Evolutionary conservation across 1,139 yeast species (phyloP).

Genomic region (Yueomyces sp.): DNA sequence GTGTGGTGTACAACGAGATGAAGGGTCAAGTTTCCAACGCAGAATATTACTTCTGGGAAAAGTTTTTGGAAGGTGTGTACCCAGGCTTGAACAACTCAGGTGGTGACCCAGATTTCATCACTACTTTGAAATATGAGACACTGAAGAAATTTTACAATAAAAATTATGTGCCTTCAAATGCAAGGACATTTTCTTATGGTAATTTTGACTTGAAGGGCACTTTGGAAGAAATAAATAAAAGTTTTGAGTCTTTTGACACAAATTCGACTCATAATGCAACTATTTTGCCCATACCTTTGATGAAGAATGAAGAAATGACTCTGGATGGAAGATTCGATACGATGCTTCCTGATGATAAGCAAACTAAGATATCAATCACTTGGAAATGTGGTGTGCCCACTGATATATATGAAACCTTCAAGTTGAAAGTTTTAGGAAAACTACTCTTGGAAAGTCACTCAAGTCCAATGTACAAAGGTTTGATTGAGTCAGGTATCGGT

Average conservation of each 20-base stretch:
- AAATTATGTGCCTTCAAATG: conserved; percentile 83
- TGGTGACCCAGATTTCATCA: conserved; percentile 80
- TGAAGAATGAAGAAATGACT: conserved; percentile 26
- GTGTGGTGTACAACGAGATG: conserved; percentile 97
- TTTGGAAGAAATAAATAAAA: conserved; percentile 42
- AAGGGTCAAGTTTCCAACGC: conserved; percentile 93
- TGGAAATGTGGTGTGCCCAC: conserved; percentile 76
- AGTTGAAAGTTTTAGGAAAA: conserved; percentile 59
- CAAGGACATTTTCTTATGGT: conserved; percentile 83
- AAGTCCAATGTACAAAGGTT: conserved; percentile 72
- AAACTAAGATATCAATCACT: conserved; percentile 69
- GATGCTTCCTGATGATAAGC: conserved; percentile 59
- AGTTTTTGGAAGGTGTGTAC: conserved; percentile 74
- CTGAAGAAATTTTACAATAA: conserved; percentile 59
- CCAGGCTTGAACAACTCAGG: conserved; percentile 84
- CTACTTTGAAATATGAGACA: conserved; percentile 61
- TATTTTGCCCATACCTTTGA: conserved; percentile 35
- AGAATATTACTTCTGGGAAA: conserved; percentile 71
- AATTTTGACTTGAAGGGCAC: conserved; percentile 54
- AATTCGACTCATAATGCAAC: conserved; percentile 20
- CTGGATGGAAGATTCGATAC: conserved; percentile 76
- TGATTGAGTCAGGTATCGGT: conserved; percentile 77
- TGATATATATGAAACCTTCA: conserved; percentile 57
- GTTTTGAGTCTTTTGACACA: conserved; percentile 42
- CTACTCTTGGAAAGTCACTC: conserved; percentile 85